These are phyloP conservation scores for Aspergillus vadensis DNA, from an alignment of 2,329 filamentous ascomycete species.

Conservation along the genomic window DNA sequence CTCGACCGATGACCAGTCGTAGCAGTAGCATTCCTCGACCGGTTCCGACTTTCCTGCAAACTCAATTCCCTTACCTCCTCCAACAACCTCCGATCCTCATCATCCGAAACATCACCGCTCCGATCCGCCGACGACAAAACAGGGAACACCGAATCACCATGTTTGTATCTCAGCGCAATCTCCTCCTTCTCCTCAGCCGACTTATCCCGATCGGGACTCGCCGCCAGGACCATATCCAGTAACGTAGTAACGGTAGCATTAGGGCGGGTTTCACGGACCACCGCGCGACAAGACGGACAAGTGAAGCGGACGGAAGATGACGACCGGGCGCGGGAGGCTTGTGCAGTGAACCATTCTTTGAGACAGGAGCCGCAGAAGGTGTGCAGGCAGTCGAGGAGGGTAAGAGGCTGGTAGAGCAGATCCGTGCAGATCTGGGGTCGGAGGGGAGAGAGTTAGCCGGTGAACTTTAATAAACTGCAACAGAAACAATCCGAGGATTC, in stretches of 20 bases:
- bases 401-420: conserved; percentile 85
- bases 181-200: conserved; percentile 73
- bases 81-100: conserved; percentile 69
- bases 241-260: conserved; percentile 90
- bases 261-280: conserved; percentile 81
- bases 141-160: conserved; percentile 79
- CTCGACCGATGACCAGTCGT: conserved; percentile 29
- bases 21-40: conserved; percentile 27
- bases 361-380: conserved; percentile 95
- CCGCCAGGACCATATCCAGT: conserved; percentile 80
- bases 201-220: conserved; percentile 75
- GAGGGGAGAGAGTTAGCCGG: background rate
- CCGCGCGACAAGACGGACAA: conserved; percentile 87
- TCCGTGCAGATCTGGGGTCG: conserved; percentile 85
- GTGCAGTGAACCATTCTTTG: conserved; percentile 92
- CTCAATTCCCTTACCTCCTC: conserved; percentile 74
- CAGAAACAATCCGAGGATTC: background rate
- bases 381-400: conserved; percentile 88
- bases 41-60: conserved; percentile 52
- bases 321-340: conserved; percentile 60
- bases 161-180: conserved; percentile 73
- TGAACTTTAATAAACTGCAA: too few relatives aligned
- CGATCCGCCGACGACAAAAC: conserved; percentile 47
- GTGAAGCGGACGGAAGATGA: conserved; percentile 63
- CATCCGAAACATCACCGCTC: conserved; percentile 44